Base-by-base conservation (phyloP, 2,329 filamentous ascomycete species). In the Penicillium sp. region DNA sequence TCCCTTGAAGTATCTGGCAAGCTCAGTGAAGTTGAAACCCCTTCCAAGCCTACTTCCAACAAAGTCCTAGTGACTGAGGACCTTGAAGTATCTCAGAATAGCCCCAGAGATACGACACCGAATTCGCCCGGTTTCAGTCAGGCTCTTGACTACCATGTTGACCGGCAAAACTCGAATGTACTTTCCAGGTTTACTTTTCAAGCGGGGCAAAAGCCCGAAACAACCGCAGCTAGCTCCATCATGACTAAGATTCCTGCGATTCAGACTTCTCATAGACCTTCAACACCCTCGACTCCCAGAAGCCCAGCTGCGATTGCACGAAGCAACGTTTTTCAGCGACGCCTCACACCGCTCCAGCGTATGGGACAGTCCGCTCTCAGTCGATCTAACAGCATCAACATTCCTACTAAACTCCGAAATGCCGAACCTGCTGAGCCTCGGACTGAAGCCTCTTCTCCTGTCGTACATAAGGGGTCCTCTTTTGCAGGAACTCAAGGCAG, bases 281-380 rank as follows among this genome's bases (percentile, higher is more conserved):
- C 44, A 13, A 28, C 38, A 2, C 28, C 45, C 1, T 47, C 56
- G 3, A 55, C 53, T 6, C 50, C 53, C 29, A 51, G 51, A 19
- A 59, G 52, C 22, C 56, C 38, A 35, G 48, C 19, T 22, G 33
- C 44, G 29, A 55, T 32, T 45, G 49, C 50, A 26, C 54, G 48
- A 31, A 48, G 40, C 37, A 47, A 38, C 12, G 40, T 46, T 6
- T 45, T 51, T 17, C 57, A 54, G 24, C 55, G 55, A 13, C 58
- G 64, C 15, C 53, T 70, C 43, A 73, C 70, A 0, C 69, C 71
- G 7, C 56, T 74, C 40, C 68, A 73, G 50, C 64, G 71, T 21
- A 55, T 74, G 42, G 67, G 69, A 6, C 66, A 68, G n/a, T 63
- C 55, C 31, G 71, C 70, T 19, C 62, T 69, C 42, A 64, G 55